Evolutionary conservation across 108 stramenopile genomes (phyloP).

Genomic region (Phaeodactylum tricornutum): DNA sequence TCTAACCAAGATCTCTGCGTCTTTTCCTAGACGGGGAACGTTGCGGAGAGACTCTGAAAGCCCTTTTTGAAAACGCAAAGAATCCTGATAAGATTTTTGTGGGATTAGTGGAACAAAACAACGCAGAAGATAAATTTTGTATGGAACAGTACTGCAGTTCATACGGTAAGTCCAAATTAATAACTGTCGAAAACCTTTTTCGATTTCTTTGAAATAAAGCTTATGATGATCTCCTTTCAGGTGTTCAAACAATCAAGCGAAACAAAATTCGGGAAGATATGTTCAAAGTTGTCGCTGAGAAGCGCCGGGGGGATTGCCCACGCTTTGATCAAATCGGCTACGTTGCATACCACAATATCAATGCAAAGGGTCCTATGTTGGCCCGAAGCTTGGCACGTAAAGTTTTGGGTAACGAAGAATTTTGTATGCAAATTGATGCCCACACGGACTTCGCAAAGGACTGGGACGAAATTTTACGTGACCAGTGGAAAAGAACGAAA

Average conservation of each 20-base stretch:
- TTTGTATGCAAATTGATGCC: slow-evolving; percentile 95
- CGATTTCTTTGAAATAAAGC: too few species aligned
- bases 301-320: slow-evolving; percentile 25
- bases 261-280: slow-evolving; percentile 17
- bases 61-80: slow-evolving; percentile 56
- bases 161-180: slow-evolving; percentile 10
- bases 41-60: slow-evolving; percentile 55
- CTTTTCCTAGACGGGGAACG: slow-evolving; percentile 44
- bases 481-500: slow-evolving; percentile 62
- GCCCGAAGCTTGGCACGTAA: slow-evolving; percentile 64
- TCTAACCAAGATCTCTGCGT: background rate
- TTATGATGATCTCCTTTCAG: slow-evolving; percentile 7
- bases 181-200: too few species aligned
- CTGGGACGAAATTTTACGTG: slow-evolving; percentile 71
- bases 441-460: slow-evolving; percentile 70
- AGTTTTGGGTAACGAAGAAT: slow-evolving; percentile 91
- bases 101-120: slow-evolving; percentile 76
- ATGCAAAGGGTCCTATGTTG: slow-evolving; percentile 69
- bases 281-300: slow-evolving; percentile 21
- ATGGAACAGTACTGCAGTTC: slow-evolving; percentile 32
- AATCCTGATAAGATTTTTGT: slow-evolving; percentile 63
- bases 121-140: slow-evolving; percentile 28
- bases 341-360: slow-evolving; percentile 39
- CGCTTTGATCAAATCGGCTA: slow-evolving; percentile 48
- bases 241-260: slow-evolving; percentile 14